These are phyloP conservation scores for Aspergillus sp. DNA, from an alignment of 2,329 filamentous ascomycete species.

Conservation along the genomic window DNA sequence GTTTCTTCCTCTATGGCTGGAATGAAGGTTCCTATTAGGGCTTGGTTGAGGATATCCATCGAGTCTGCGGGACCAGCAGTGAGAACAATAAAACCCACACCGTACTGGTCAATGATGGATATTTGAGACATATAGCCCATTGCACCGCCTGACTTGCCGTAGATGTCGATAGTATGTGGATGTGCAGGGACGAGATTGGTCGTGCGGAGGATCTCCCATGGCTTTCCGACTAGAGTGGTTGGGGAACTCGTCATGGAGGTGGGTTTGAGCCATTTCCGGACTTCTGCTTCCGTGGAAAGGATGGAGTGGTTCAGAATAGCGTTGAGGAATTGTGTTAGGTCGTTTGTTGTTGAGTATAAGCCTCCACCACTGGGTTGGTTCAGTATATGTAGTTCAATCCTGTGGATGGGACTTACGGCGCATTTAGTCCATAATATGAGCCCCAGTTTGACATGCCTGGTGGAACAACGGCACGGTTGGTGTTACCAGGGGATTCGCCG, in stretches of 20 bases:
- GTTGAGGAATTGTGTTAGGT: slow-evolving; percentile 25
- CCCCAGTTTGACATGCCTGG: slow-evolving; percentile 29
- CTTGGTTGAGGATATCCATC: slow-evolving; percentile 23
- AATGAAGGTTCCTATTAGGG: slow-evolving; percentile 22
- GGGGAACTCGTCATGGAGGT: slow-evolving; percentile 23
- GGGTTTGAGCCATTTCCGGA: slow-evolving; percentile 33
- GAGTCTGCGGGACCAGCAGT: slow-evolving; percentile 23
- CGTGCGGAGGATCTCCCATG: slow-evolving; percentile 35
- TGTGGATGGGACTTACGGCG: slow-evolving; percentile 22
- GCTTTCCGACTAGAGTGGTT: slow-evolving; percentile 29
- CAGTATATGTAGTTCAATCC: not conserved
- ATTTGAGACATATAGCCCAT: slow-evolving; percentile 33
- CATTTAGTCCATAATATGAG: slow-evolving; percentile 26
- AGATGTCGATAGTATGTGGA: slow-evolving; percentile 28
- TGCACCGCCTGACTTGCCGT: slow-evolving; percentile 32
- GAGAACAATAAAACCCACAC: slow-evolving; percentile 25
- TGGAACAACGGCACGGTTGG: slow-evolving; percentile 28
- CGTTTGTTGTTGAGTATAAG: slow-evolving; percentile 29
- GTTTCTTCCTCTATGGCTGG: slow-evolving; percentile 23
- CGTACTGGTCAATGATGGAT: slow-evolving; percentile 32
- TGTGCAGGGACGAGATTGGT: slow-evolving; percentile 19
- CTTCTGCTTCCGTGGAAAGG: slow-evolving; percentile 17
- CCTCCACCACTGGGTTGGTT: slow-evolving; percentile 27
- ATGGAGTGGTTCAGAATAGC: slow-evolving; percentile 23
- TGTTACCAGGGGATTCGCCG: slow-evolving; percentile 23